These are phyloP conservation scores for Extremus antarcticus DNA, from an alignment of 495 filamentous ascomycete species.

Conservation along the genomic window DNA sequence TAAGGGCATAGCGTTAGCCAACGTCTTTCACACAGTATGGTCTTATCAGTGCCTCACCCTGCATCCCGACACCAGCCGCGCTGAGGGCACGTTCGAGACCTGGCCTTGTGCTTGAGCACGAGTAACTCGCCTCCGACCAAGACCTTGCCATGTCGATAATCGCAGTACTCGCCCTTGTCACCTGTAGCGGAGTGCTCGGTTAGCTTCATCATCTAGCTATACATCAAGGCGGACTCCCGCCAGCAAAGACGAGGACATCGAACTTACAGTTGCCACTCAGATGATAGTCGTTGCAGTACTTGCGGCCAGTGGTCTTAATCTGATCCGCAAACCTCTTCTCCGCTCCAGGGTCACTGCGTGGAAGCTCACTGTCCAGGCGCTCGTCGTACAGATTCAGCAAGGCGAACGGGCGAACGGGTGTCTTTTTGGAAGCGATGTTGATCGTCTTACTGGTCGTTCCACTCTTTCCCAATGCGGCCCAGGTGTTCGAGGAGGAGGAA, in stretches of 20 bases:
- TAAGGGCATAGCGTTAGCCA: too few relatives aligned
- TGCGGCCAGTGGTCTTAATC: conserved; percentile 15
- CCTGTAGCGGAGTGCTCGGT: too few relatives aligned
- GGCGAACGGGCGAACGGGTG: conserved; percentile 16
- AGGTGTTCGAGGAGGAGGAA: conserved; percentile 13
- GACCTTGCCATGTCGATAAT: conserved; percentile 27
- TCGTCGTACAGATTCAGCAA: conserved; percentile 25
- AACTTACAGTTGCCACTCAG: conserved; percentile 25
- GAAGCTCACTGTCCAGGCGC: conserved; percentile 26
- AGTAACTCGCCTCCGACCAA: conserved; percentile 20
- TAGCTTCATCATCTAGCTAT: too few relatives aligned
- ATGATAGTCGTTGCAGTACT: conserved; percentile 31
- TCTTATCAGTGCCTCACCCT: too few relatives aligned
- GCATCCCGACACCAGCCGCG: too few relatives aligned
- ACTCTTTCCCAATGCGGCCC: conserved; percentile 27
- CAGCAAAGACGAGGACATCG: too few relatives aligned
- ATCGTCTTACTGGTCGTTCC: conserved; percentile 21
- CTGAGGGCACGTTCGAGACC: conserved; percentile 16
- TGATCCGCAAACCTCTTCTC: conserved; percentile 19
- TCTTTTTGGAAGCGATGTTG: conserved; percentile 23
- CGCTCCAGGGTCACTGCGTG: conserved; percentile 17
- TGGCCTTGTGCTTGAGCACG: conserved; percentile 27
- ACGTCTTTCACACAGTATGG: too few relatives aligned
- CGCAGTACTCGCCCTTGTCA: conserved; percentile 20
- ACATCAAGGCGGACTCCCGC: too few relatives aligned